Percentiles rank a stretch among this genome's conserved stretches.
These are phyloP conservation scores for Aphanocladium album DNA, from an alignment of 2,329 filamentous ascomycete genomes.

Conservation along the genomic window DNA sequence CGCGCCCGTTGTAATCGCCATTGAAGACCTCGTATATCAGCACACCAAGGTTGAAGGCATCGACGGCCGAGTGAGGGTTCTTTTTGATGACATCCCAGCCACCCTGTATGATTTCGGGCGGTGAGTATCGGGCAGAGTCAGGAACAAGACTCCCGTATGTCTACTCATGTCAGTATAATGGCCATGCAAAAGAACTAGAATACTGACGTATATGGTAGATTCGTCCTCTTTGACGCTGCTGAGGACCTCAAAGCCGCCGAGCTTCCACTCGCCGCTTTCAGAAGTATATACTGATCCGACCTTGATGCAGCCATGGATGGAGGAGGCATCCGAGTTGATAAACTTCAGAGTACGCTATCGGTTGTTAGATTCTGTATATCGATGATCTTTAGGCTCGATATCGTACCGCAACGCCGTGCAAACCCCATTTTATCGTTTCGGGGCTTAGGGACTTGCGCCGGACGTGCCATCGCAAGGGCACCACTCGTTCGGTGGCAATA, in stretches of 20 bases:
- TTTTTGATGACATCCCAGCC: slow-evolving; percentile 93
- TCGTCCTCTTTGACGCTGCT: slow-evolving; percentile 97
- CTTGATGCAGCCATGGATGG: slow-evolving; percentile 82
- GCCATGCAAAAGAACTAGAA: neutral
- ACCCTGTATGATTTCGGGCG: slow-evolving; percentile 77
- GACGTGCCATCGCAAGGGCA: slow-evolving; percentile 84
- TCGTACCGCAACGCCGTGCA: slow-evolving; percentile 75
- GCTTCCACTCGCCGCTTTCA: slow-evolving; percentile 96
- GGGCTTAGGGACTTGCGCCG: slow-evolving; percentile 81
- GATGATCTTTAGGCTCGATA: neutral
- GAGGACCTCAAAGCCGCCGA: slow-evolving; percentile 87
- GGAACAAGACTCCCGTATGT: slow-evolving; percentile 84
- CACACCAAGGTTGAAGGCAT: slow-evolving; percentile 81
- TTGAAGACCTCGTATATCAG: slow-evolving; percentile 91
- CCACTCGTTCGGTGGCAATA: slow-evolving; percentile 87
- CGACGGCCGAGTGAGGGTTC: slow-evolving; percentile 73
- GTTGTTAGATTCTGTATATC: neutral
- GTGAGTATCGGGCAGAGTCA: slow-evolving; percentile 76
- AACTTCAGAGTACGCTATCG: slow-evolving; percentile 85
- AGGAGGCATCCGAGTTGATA: slow-evolving; percentile 88
- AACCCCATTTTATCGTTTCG: slow-evolving; percentile 95
- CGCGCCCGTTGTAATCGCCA: slow-evolving; percentile 67
- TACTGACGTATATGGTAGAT: slow-evolving; percentile 73
- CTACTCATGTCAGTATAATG: slow-evolving; percentile 33
- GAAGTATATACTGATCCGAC: slow-evolving; percentile 87